phyloP scores from a whole-genome alignment of 768 basidiomycete species.

The Naganishia kalamii region DNA sequence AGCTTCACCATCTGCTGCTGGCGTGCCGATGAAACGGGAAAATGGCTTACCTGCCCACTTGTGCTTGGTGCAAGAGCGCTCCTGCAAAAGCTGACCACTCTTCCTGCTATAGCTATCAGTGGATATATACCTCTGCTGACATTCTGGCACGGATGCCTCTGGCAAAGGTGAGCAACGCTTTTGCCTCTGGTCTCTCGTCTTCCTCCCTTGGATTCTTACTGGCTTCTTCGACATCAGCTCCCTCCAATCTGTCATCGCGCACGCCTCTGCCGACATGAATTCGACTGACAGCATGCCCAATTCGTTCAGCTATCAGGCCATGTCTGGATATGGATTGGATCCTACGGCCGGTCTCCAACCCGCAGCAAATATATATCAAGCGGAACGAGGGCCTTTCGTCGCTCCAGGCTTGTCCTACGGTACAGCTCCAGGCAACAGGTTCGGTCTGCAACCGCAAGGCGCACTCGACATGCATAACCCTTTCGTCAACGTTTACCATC shows the following conservation, averaged over 20 bases:
- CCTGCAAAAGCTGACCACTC: no score
- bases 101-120: neutral
- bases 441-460: neutral
- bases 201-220: no score
- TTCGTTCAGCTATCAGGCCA: neutral
- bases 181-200: no score
- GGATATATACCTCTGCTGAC: neutral
- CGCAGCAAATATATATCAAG: neutral
- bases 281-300: no score
- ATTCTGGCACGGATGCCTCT: no score
- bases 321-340: neutral
- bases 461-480: neutral
- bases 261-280: neutral
- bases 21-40: no score
- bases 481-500: constrained; percentile 11
- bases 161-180: no score
- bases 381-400: neutral
- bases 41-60: no score
- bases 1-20: no score
- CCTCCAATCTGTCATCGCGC: no score
- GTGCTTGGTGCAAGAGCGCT: no score
- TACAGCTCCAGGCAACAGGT: neutral
- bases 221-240: no score
- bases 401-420: neutral
- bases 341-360: neutral